These are phyloP conservation scores for Apiotrichum gamsii DNA, from an alignment of 1,284 basidiomycete genomes.

Conservation along the genomic window DNA sequence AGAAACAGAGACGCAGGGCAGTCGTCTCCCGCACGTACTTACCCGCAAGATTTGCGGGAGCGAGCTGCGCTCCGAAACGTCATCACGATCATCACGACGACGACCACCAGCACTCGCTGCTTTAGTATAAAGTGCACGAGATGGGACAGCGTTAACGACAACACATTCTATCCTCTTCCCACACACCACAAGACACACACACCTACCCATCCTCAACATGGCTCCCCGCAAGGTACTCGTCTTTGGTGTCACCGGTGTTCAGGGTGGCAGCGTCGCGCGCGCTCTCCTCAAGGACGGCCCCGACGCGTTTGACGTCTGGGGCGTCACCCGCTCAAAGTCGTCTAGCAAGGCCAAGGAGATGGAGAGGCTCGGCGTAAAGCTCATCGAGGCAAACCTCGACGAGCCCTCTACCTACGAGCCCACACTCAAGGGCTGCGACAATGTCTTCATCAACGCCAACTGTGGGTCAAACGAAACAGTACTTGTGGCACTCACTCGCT, in stretches of 20 bases:
- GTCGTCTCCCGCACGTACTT: too few species aligned
- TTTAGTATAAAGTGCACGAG: too few species aligned
- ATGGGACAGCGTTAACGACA: too few species aligned
- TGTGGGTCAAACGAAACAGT: conserved; percentile 20
- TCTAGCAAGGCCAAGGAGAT: conserved; percentile 15
- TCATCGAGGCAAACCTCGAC: conserved; percentile 20
- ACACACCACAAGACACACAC: too few species aligned
- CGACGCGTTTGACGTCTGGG: conserved; percentile 10
- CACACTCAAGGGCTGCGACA: conserved; percentile 21
- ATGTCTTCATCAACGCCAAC: conserved; percentile 25
- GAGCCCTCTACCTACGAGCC: conserved; percentile 18
- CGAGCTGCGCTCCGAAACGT: too few species aligned
- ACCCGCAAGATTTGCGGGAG: too few species aligned
- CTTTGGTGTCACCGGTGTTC: conserved; percentile 15
- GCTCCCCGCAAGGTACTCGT: conserved; percentile 14
- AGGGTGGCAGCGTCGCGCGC: conserved; percentile 12
- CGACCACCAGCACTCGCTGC: too few species aligned
- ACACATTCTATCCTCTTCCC: too few species aligned
- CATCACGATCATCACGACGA: too few species aligned
- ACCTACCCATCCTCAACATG: too few species aligned
- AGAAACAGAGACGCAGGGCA: too few species aligned
- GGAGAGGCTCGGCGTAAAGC: conserved; percentile 14
- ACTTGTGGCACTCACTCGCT: not conserved
- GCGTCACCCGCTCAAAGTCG: conserved; percentile 11
- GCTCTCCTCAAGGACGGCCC: conserved; percentile 8